Evolutionary conservation across 108 stramenopile genomes (phyloP).

Genomic region (Cyclotella sp.): DNA sequence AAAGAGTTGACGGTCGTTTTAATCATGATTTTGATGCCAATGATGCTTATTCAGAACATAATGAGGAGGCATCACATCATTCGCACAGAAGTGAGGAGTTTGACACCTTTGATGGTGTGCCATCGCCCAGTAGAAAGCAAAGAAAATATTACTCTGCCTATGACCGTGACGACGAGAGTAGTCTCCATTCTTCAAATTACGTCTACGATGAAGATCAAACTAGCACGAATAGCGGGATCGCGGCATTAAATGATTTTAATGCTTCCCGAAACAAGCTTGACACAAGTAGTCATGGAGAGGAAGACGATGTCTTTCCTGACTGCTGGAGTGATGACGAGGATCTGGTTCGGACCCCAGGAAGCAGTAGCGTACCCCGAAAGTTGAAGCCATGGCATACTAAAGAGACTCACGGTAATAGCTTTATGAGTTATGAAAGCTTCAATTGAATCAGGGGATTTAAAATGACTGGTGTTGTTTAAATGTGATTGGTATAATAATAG

Average conservation of each 20-base stretch:
- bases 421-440: constrained; percentile 27
- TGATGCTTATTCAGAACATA: neutral
- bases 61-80: neutral
- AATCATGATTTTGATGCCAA: neutral
- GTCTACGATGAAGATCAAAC: constrained; percentile 12
- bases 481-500: neutral
- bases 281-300: neutral
- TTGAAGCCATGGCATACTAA: constrained; percentile 33
- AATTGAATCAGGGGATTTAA: neutral
- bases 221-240: constrained; percentile 24
- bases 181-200: constrained; percentile 8
- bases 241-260: constrained; percentile 29
- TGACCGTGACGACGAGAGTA: neutral
- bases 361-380: neutral
- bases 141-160: neutral
- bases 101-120: neutral
- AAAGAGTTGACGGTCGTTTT: neutral
- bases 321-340: constrained; percentile 28
- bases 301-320: constrained; percentile 6
- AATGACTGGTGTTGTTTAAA: neutral
- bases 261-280: neutral
- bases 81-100: constrained; percentile 8
- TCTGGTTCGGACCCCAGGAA: neutral
- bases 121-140: neutral
- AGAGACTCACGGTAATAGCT: constrained; percentile 17